Evolutionary conservation across 1,284 basidiomycete species (phyloP).

Genomic region (Tetrapyrgos nigripes): DNA sequence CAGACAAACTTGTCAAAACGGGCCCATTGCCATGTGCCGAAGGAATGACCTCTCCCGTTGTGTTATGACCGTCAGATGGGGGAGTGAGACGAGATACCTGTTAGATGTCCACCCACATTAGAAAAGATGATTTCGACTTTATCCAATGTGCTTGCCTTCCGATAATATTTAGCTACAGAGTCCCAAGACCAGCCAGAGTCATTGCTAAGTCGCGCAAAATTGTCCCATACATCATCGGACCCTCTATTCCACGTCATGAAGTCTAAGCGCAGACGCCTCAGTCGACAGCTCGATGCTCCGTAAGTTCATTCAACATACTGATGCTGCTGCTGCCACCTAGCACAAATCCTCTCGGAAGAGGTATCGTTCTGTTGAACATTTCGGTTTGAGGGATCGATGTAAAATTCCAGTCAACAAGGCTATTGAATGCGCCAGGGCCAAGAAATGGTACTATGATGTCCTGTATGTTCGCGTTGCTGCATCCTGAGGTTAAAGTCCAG

Average conservation of each 20-base stretch:
- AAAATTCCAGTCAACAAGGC: conserved; percentile 12
- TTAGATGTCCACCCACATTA: background rate
- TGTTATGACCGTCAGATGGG: conserved; percentile 26
- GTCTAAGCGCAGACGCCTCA: conserved; percentile 18
- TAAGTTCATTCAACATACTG: conserved; percentile 3
- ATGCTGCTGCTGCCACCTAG: conserved; percentile 11
- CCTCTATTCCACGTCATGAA: conserved; percentile 34
- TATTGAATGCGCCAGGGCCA: background rate
- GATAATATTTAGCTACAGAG: conserved; percentile 23
- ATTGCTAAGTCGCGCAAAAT: conserved; percentile 27
- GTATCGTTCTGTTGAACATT: conserved; percentile 7
- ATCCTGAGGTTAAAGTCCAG: background rate
- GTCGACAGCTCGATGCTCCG: background rate
- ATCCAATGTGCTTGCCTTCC: conserved; percentile 20
- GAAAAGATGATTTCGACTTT: background rate
- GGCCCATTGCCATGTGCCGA: conserved; percentile 25
- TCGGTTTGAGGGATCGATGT: conserved; percentile 9
- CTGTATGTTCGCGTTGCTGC: background rate
- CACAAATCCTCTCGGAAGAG: conserved; percentile 11
- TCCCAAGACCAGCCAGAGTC: conserved; percentile 39
- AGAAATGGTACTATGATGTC: background rate
- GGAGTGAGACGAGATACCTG: conserved; percentile 20
- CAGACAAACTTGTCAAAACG: conserved; percentile 23
- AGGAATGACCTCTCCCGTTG: conserved; percentile 17
- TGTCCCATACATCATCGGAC: conserved; percentile 34